These are phyloP conservation scores for Nissolia schottii DNA, from an alignment of 306 rosid species.

Conservation along the genomic window DNA sequence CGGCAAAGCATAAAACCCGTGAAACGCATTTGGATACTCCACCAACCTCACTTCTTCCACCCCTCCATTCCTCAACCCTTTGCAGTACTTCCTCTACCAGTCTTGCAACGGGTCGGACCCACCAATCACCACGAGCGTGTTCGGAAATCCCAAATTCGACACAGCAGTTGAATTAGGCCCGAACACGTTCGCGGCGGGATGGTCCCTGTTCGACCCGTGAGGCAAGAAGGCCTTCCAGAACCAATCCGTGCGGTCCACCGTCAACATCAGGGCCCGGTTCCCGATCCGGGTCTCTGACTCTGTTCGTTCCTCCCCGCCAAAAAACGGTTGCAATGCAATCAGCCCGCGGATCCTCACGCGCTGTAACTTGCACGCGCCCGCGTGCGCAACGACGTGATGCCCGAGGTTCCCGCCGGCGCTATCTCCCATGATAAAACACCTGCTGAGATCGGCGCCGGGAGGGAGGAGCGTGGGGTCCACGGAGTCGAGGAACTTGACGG, in stretches of 20 bases:
- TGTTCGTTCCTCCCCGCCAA: constrained; percentile 53
- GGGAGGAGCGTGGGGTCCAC: constrained; percentile 19
- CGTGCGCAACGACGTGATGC: constrained; percentile 46
- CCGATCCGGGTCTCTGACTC: constrained; percentile 44
- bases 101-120: constrained; percentile 58
- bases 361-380: neutral
- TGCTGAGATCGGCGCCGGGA: constrained; percentile 27
- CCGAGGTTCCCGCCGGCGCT: constrained; percentile 63
- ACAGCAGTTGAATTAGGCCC: constrained; percentile 39
- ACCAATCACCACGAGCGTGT: constrained; percentile 34
- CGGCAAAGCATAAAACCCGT: neutral
- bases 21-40: neutral
- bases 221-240: constrained; percentile 43
- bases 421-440: constrained; percentile 50
- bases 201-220: constrained; percentile 28
- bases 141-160: constrained; percentile 34
- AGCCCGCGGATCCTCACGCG: constrained; percentile 18
- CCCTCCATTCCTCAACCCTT: constrained; percentile 32
- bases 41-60: neutral
- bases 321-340: constrained; percentile 53
- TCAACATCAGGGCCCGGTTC: neutral
- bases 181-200: constrained; percentile 32
- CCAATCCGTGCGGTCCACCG: constrained; percentile 37
- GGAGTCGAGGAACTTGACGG: constrained; percentile 33
- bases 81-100: constrained; percentile 40